Evolutionary conservation across 2,329 filamentous ascomycete genomes (phyloP), one percentile per base, ranked within the genome.

Genomic region (Colletotrichum sp.): DNA sequence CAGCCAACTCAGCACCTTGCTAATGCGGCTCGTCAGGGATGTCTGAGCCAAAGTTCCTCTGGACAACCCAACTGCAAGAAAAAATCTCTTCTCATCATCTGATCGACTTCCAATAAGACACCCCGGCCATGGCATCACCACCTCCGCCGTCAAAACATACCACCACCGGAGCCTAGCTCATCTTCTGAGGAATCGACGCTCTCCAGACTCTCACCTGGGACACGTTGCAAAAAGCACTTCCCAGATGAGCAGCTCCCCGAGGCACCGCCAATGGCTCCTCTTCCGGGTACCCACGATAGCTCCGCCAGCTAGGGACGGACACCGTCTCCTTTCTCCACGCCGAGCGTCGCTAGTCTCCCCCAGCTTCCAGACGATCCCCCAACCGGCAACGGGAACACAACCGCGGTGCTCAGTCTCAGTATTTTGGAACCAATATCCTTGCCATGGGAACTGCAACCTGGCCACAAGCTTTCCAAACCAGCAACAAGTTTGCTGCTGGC

Each of bases 101-200:
- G 69, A 73, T 63, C 73, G 34, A 66, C 55, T 43, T 56, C 43
- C 52, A 67, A 73, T 63, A 21, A 75, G 73, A 73, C 73, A 75
- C 73, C 69, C 61, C 38, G 43, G 43, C 43, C 43, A 21, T 70
- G 59, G 24, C 32, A 32, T 34, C 32, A n/a, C 28, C n/a, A 34
- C 56, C 38, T 56, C 30, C 24, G 32, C 58, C 21, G 21, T 61
- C 64, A 56, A 21, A 59, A 30, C 52, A 66, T 65, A 13, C 67
- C n/a, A 59, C 32, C 34, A 24, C 13, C n/a, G 36, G 52, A 71
- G 38, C 52, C 56, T 61, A 59, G 59, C 32, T 34, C 21, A 58
- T 21, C 26, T 18, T 13, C 48, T 52, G 24, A 43, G 62, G 21
- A 26, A 30, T 58, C 52, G 9, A 34, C 16, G 26, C 68, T 52